Evolutionary conservation across 2,329 filamentous ascomycete species (phyloP), one percentile per base, ranked within the genome.

Genomic region (Myriangium duriaei): DNA sequence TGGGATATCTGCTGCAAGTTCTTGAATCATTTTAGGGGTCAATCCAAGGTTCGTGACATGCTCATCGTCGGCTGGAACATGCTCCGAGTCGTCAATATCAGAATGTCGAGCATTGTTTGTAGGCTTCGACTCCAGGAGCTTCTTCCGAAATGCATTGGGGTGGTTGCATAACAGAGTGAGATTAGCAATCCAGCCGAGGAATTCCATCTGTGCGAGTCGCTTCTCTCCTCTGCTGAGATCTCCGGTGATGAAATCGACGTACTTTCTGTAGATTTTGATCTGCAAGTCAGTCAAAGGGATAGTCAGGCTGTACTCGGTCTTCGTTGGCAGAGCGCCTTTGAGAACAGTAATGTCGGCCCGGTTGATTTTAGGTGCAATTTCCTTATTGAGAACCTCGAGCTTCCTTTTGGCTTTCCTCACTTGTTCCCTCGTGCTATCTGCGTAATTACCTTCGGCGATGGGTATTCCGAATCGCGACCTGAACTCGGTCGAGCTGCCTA

Each of bases 271-370:
- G 0, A 77, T 67, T 2, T 62, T 49, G 30, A 57, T 60, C 56
- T 95, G 87, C 1, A 81, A 33, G 0, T 61, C 49, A 0, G 81
- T 83, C 9, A 91, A 62, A 5, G 79, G 73, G 4, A 94, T 64
- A 3, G 70, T 81, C 37, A 95, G 70, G 18, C 92, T 72, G 51
- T 88, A 94, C 52, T 95, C 87, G 5, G 70, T 72, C 55, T 94
- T 95, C 0, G 65, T 62, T 2, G 81, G 82, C 30, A 94, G 63
- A 28, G 77, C 73, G 10, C 75, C 64, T 44, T 71, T 69, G 30
- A 93, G 63, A 4, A 70, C 74, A 2, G 70, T 69, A 43, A 85
- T 79, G 35, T 81, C 84, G 5, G 72, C 74, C 17, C 87, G 74
- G 50, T 87, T 68, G 11, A 93, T 75, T 56, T 92, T 92, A 4